These are phyloP conservation scores for Colletotrichum zoysiae DNA, from an alignment of 2,329 filamentous ascomycete species.

Conservation along the genomic window DNA sequence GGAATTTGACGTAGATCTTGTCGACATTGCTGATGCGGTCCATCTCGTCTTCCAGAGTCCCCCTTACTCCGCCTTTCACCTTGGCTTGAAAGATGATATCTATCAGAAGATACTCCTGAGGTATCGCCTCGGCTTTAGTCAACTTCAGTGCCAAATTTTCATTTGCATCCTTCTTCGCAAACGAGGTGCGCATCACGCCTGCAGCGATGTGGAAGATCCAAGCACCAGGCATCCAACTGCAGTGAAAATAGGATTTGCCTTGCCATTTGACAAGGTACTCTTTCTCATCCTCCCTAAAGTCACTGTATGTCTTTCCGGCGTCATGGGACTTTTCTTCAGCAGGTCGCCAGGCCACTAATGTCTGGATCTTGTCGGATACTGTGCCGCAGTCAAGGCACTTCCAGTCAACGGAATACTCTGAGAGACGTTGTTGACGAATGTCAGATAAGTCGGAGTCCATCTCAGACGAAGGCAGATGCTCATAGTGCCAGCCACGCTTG, in stretches of 20 bases:
- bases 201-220: slow-evolving; percentile 85
- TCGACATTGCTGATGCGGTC: slow-evolving; percentile 78
- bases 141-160: slow-evolving; percentile 68
- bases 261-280: slow-evolving; percentile 96
- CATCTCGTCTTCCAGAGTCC: slow-evolving; percentile 70
- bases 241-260: slow-evolving; percentile 82
- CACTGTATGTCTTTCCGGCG: slow-evolving; percentile 60
- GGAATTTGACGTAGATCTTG: slow-evolving; percentile 87
- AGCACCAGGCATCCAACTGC: slow-evolving; percentile 86
- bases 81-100: slow-evolving; percentile 84
- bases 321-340: slow-evolving; percentile 67
- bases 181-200: slow-evolving; percentile 76
- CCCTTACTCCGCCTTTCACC: slow-evolving; percentile 57
- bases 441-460: slow-evolving; percentile 47
- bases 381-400: slow-evolving; percentile 82
- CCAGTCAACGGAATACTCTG: slow-evolving; percentile 82
- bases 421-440: slow-evolving; percentile 71
- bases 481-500: slow-evolving; percentile 83
- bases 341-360: slow-evolving; percentile 91
- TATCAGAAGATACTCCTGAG: slow-evolving; percentile 85
- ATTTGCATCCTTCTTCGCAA: slow-evolving; percentile 76
- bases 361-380: slow-evolving; percentile 75
- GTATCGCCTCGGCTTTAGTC: slow-evolving; percentile 82
- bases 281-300: slow-evolving; percentile 77
- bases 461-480: slow-evolving; percentile 71